A percentile compares a stretch with the other conserved stretches of the same genome.
phyloP scores from a whole-genome alignment of 2,329 filamentous ascomycete species.

The Thelonectria blattea region DNA sequence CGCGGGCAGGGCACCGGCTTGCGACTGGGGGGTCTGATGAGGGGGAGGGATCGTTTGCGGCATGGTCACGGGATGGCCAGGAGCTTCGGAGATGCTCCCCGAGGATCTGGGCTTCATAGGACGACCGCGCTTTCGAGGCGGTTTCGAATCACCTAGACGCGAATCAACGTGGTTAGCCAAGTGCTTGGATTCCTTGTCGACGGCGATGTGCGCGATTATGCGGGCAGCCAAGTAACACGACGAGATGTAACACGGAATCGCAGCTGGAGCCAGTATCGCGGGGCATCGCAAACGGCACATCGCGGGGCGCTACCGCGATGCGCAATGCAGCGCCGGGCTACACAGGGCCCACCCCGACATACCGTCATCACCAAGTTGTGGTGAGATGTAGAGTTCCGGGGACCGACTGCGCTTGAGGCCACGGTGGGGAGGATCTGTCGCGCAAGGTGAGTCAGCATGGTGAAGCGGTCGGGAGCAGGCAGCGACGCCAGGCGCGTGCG shows the following conservation, averaged over 20 bases:
- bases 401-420: slow-evolving; percentile 83
- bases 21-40: slow-evolving; percentile 62
- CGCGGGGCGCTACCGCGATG: slow-evolving; percentile 36
- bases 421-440: slow-evolving; percentile 62
- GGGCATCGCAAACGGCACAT: slow-evolving; percentile 27
- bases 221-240: slow-evolving; percentile 41
- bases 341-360: slow-evolving; percentile 56
- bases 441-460: slow-evolving; percentile 36
- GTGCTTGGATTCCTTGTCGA: slow-evolving; percentile 1
- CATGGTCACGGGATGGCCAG: slow-evolving; percentile 56
- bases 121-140: slow-evolving; percentile 62
- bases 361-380: slow-evolving; percentile 71
- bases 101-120: slow-evolving; percentile 64
- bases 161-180: slow-evolving; percentile 39
- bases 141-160: slow-evolving; percentile 54
- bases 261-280: slow-evolving; percentile 25
- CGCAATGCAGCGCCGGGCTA: slow-evolving; percentile 45
- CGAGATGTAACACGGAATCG: slow-evolving; percentile 39
- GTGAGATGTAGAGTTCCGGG: slow-evolving; percentile 66
- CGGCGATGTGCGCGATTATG: slow-evolving; percentile 4
- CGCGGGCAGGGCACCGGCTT: slow-evolving; percentile 52
- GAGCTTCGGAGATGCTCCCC: slow-evolving; percentile 61
- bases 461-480: slow-evolving; percentile 7
- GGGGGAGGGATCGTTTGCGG: slow-evolving; percentile 53
- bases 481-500: slow-evolving; percentile 10